Percentiles rank a stretch among this genome's conserved stretches.
Evolutionary conservation across 768 basidiomycete species (phyloP).

Genomic region (Heimioporus sp.): DNA sequence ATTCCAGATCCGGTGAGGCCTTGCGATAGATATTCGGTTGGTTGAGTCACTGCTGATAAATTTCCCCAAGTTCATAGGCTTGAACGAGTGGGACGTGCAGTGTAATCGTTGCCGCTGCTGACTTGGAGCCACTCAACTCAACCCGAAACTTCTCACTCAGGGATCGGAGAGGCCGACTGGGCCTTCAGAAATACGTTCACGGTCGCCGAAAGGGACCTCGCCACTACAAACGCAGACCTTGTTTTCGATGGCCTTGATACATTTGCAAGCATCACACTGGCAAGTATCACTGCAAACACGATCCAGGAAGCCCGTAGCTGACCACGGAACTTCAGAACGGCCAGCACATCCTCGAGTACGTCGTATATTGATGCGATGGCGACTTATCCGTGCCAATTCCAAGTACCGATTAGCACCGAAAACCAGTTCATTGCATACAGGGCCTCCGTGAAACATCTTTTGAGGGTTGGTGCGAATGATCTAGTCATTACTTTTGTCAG

Average conservation of each 20-base stretch:
- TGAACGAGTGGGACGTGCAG: slow-evolving; percentile 89
- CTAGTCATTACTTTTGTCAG: slow-evolving; percentile 71
- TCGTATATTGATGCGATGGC: not conserved
- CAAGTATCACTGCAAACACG: slow-evolving; percentile 26
- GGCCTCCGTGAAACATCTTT: slow-evolving; percentile 49
- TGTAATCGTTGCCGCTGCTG: slow-evolving; percentile 45
- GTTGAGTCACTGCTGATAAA: slow-evolving; percentile 8
- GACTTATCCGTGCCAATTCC: not conserved
- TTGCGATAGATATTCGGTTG: not conserved
- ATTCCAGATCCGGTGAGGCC: slow-evolving; percentile 82
- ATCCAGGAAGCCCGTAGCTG: not conserved
- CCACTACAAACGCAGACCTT: slow-evolving; percentile 57
- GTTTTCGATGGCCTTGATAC: slow-evolving; percentile 93
- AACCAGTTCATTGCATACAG: slow-evolving; percentile 86
- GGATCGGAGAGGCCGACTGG: slow-evolving; percentile 90
- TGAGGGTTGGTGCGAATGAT: slow-evolving; percentile 61
- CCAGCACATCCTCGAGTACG: slow-evolving; percentile 57
- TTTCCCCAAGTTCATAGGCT: slow-evolving; percentile 57
- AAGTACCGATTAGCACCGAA: slow-evolving; percentile 45
- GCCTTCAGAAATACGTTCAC: slow-evolving; percentile 69
- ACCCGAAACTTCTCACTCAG: slow-evolving; percentile 38
- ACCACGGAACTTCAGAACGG: slow-evolving; percentile 58
- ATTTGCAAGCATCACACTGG: slow-evolving; percentile 71
- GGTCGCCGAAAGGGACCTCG: slow-evolving; percentile 46
- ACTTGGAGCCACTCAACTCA: not conserved